phyloP scores from a whole-genome alignment of 805 yeast species.

The Barnettozyma sucrosica region DNA sequence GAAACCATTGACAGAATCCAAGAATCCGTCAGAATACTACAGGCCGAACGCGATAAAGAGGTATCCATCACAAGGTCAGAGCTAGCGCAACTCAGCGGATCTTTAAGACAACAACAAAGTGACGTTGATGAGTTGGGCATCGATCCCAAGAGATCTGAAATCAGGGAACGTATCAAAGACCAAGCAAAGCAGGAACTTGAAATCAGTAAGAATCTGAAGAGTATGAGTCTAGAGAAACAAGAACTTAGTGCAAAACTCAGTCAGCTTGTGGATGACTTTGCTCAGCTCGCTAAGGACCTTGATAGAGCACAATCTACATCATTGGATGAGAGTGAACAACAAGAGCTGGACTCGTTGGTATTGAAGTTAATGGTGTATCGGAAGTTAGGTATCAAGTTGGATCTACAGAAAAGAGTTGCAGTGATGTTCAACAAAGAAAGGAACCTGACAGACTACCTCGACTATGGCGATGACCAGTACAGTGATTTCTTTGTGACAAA shows the following conservation, averaged over 20 bases:
- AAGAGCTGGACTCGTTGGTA: conserved; percentile 38
- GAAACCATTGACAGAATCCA: conserved; percentile 40
- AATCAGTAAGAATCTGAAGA: conserved; percentile 47
- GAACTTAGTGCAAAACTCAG: conserved; percentile 33
- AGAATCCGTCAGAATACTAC: conserved; percentile 30
- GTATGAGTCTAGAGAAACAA: conserved; percentile 40
- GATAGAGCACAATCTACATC: conserved; percentile 23
- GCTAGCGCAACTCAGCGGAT: conserved; percentile 17
- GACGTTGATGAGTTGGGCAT: conserved; percentile 23
- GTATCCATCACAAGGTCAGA: conserved; percentile 19
- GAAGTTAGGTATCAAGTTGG: conserved; percentile 51
- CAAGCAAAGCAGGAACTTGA: conserved; percentile 43
- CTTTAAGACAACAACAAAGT: conserved; percentile 13
- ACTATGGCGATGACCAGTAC: conserved; percentile 44
- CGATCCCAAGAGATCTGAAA: conserved; percentile 27
- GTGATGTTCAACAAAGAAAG: conserved; percentile 44
- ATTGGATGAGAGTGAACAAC: conserved; percentile 20
- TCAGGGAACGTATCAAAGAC: conserved; percentile 27
- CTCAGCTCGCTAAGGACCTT: conserved; percentile 27
- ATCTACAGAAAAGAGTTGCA: conserved; percentile 36
- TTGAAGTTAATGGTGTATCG: conserved; percentile 56
- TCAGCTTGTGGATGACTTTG: conserved; percentile 32
- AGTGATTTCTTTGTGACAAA: conserved; percentile 68
- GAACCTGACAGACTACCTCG: conserved; percentile 43
- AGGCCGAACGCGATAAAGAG: conserved; percentile 27